Evolutionary conservation across 768 basidiomycete genomes (phyloP).

Genomic region (Agrocybe praecox): DNA sequence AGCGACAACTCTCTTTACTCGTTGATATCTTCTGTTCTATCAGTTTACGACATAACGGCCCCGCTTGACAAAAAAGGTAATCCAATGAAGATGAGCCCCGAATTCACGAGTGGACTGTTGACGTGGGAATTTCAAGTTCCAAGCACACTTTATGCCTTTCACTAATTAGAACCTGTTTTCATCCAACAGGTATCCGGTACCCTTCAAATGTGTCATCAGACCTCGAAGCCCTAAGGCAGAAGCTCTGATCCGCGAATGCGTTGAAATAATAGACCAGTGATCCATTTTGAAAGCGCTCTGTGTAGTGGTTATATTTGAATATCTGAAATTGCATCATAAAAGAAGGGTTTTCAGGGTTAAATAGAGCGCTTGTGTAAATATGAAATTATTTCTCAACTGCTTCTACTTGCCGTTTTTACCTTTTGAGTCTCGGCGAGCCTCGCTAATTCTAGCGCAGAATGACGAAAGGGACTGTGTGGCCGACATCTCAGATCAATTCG

Average conservation of each 20-base stretch:
- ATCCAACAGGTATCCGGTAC: constrained; percentile 4
- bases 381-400: too few relatives aligned
- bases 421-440: too few relatives aligned
- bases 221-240: neutral
- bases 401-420: too few relatives aligned
- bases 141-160: neutral
- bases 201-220: constrained; percentile 1
- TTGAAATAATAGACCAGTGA: neutral
- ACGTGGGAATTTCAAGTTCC: neutral
- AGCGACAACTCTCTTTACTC: neutral
- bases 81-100: neutral
- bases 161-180: too few relatives aligned
- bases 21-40: neutral
- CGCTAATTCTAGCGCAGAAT: too few relatives aligned
- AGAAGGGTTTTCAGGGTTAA: too few relatives aligned
- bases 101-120: neutral
- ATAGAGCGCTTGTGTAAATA: too few relatives aligned
- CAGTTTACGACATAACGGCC: neutral
- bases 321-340: too few relatives aligned
- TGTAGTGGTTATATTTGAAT: too few relatives aligned
- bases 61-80: neutral
- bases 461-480: too few relatives aligned
- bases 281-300: too few relatives aligned
- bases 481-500: too few relatives aligned
- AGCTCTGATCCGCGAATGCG: neutral